Base-by-base conservation (phyloP, 140 eudicot species). In the Anethum foeniculum region DNA sequence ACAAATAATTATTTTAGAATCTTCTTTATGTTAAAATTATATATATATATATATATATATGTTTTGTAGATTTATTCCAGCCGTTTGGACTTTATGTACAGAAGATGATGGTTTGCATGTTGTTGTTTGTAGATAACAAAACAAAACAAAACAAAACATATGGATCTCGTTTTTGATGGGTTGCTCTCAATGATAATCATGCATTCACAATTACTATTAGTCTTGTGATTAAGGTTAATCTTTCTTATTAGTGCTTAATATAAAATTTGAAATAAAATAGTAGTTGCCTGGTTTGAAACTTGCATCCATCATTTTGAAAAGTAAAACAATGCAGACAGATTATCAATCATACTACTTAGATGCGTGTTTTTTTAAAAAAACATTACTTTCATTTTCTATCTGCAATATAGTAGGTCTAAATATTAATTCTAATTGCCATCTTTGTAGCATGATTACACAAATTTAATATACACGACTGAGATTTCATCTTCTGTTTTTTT, bases 41-140 rank as follows among this genome's bases (percentile, higher is more conserved):
- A 47, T 44, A 44, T 44, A 10, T 39, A 8, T 72, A 19, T n/a
- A 18, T 44, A 44, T 44, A 10, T 39, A 8, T 72, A 19, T n/a
- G 7, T 32, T 71, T 71, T 8, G 12, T 72, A 41, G 18, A 72
- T 39, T 16, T 72, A 21, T 39, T 38, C 30, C 28, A 19, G 5
- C 25, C 41, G 71, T 27, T 28, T 64, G 7, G 3, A 28, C 58
- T 44, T 25, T 74, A 25, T 74, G 60, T 44, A 74, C 51, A 74
- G 56, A n/a, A n/a, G n/a, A n/a, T n/a, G n/a, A 23, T 44, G 78
- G 27, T 44, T 74, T n/a, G 56, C 60, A 44, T 44, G 58, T 41
- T 41, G 77, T 73, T 74, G 56, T 23, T 43, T n/a, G 58, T 74
- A 74, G 27, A 41, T 72, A 72, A 41, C 77, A 8, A 72, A 41